These are phyloP conservation scores for Moricandia arvensis DNA, from an alignment of 345 rosid species.

Conservation along the genomic window DNA sequence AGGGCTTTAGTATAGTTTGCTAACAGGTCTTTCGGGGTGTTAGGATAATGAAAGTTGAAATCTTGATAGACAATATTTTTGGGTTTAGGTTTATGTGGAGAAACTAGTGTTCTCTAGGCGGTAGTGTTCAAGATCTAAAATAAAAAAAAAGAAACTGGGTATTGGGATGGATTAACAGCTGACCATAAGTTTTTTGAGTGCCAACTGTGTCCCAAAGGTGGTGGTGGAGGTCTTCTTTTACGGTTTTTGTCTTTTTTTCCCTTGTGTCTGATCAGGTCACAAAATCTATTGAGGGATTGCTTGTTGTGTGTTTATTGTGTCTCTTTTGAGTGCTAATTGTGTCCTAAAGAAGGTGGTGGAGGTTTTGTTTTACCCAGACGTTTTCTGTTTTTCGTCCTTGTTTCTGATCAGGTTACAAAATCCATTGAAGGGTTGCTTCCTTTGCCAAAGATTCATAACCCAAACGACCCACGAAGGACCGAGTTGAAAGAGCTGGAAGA, in stretches of 20 bases:
- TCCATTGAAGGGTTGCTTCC: slow-evolving; percentile 70
- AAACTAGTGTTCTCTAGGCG: not conserved
- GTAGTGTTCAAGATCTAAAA: not conserved
- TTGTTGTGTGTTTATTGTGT: slow-evolving; percentile 21
- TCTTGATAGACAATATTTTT: not conserved
- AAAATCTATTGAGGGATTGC: slow-evolving; percentile 60
- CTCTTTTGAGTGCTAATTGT: slow-evolving; percentile 27
- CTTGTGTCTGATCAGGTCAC: slow-evolving; percentile 62
- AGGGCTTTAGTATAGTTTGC: not conserved
- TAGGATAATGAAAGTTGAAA: not conserved
- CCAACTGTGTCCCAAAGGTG: slow-evolving; percentile 31
- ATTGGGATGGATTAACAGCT: slow-evolving; percentile 3
- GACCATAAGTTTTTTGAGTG: not conserved
- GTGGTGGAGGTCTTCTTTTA: slow-evolving; percentile 33
- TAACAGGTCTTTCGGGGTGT: not conserved
- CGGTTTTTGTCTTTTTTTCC: slow-evolving; percentile 25
- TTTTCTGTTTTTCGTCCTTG: slow-evolving; percentile 26
- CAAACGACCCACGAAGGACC: slow-evolving; percentile 51
- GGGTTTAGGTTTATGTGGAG: not conserved
- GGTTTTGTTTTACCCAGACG: slow-evolving; percentile 44
- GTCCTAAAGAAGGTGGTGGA: slow-evolving; percentile 32
- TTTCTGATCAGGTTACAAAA: slow-evolving; percentile 64
- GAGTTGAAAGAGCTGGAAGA: slow-evolving; percentile 63
- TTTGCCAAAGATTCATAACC: slow-evolving; percentile 36
- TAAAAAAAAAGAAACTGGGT: not conserved